Evolutionary conservation across 768 basidiomycete species (phyloP), one percentile per base, ranked within the genome.

Genomic region (Leccinum obscurum): DNA sequence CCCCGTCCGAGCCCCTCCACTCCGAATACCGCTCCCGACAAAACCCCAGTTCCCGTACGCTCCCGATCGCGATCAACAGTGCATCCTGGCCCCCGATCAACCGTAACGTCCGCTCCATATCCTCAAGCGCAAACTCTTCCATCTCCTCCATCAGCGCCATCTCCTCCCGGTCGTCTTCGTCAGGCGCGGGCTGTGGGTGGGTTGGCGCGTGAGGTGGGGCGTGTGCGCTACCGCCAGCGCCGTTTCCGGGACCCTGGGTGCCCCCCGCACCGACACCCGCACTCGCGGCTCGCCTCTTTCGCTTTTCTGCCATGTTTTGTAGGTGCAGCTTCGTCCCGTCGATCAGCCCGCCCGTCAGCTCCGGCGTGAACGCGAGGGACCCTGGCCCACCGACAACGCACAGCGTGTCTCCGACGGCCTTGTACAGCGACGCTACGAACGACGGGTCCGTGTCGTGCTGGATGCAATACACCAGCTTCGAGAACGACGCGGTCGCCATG

Each of bases 61-160:
- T 86, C 57, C 84, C 80, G 1, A 92, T 77, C 0, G 89, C 89
- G 44, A 92, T 79, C 54, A 91, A 68, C 60, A 92, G 66, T n/a
- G 83, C 78, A 72, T 91, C 87, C 51, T 80, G 80, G 26, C 72
- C 63, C 64, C 90, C 87, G 57, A 92, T 76, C 61, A 77, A 62
- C 48, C 66, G 62, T 56, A 91, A 67, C 74, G 88, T 78, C 78
- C 84, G 87, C 50, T 75, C 81, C 85, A 92, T 90, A 70, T 92
- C 91, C 70, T 92, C 90, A 64, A 92, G 70, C 64, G 85, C 88
- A 67, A 88, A 91, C 58, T 90, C 90, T 70, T 92, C 91, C 75
- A 92, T 86, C 78, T 93, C 90, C 72, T 93, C 89, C 41, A 90
- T 68, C 56, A 92, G 70, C 70, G 82, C 83, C 64, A 90, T 73